Percentiles rank a stretch among this genome's conserved stretches.
These are phyloP conservation scores for Patellifolia procumbens DNA, from an alignment of 179 eudicot species.

Conservation along the genomic window DNA sequence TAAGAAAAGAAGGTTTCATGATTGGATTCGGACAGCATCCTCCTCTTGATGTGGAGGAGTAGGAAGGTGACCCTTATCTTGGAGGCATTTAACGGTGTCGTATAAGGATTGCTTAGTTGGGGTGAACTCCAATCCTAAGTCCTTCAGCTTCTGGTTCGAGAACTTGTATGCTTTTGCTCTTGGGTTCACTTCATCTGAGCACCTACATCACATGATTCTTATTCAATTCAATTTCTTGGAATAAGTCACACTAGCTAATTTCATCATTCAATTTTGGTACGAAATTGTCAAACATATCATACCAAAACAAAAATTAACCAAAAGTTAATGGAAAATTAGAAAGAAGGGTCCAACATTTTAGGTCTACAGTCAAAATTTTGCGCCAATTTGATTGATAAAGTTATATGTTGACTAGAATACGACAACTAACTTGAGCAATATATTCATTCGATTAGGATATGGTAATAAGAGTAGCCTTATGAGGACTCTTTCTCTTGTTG, in stretches of 20 bases:
- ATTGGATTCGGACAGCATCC: slow-evolving; percentile 45
- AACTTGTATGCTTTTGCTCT: slow-evolving; percentile 77
- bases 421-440: background rate
- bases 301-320: background rate
- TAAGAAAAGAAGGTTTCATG: too few species aligned
- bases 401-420: background rate
- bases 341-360: background rate
- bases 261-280: background rate
- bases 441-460: too few species aligned
- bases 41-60: slow-evolving; percentile 49
- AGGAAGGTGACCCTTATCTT: slow-evolving; percentile 81
- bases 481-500: too few species aligned
- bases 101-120: slow-evolving; percentile 65
- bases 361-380: background rate
- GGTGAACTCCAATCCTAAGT: slow-evolving; percentile 75
- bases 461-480: too few species aligned
- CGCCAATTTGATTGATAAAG: background rate
- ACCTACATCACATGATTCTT: slow-evolving; percentile 51
- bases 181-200: slow-evolving; percentile 75
- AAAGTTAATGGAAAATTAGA: background rate
- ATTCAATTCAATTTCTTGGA: background rate
- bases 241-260: too few species aligned
- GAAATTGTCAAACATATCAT: background rate
- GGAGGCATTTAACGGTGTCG: slow-evolving; percentile 83
- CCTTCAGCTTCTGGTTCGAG: slow-evolving; percentile 80